Percentiles rank a stretch among this genome's conserved stretches.
phyloP scores from a whole-genome alignment of 495 filamentous ascomycete genomes.

The Immersiella caudata region DNA sequence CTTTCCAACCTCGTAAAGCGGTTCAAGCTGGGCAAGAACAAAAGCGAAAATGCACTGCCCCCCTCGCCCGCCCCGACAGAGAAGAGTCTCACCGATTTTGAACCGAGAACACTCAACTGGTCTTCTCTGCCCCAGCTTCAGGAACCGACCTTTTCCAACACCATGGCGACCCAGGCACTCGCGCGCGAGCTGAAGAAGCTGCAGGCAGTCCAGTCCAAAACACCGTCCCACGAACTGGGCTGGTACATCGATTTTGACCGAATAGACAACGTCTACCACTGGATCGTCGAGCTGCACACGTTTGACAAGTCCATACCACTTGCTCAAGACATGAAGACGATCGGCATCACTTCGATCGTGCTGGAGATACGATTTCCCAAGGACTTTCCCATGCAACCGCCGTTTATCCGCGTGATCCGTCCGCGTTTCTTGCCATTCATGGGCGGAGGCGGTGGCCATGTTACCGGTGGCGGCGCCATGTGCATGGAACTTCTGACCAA shows the following conservation, averaged over 20 bases:
- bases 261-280: conserved; percentile 77
- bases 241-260: conserved; percentile 74
- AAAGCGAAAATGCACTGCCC: not conserved
- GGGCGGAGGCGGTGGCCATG: conserved; percentile 81
- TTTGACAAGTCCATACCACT: conserved; percentile 73
- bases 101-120: conserved; percentile 63
- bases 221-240: conserved; percentile 70
- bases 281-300: conserved; percentile 89
- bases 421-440: conserved; percentile 75
- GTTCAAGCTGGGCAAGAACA: not conserved
- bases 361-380: conserved; percentile 79
- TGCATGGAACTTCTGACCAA: conserved; percentile 92
- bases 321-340: conserved; percentile 70
- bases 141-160: conserved; percentile 70
- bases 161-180: conserved; percentile 62
- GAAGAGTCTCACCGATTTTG: conserved; percentile 59
- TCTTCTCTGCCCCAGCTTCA: conserved; percentile 58
- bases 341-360: conserved; percentile 65
- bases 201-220: conserved; percentile 61
- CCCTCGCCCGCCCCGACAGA: conserved; percentile 11
- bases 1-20: not conserved
- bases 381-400: conserved; percentile 75
- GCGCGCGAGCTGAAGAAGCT: conserved; percentile 63
- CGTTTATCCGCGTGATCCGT: conserved; percentile 82
- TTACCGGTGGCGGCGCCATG: conserved; percentile 84